phyloP scores from a whole-genome alignment of 225 moss, liverwort and hornwort species.

The Ulota crispa region DNA sequence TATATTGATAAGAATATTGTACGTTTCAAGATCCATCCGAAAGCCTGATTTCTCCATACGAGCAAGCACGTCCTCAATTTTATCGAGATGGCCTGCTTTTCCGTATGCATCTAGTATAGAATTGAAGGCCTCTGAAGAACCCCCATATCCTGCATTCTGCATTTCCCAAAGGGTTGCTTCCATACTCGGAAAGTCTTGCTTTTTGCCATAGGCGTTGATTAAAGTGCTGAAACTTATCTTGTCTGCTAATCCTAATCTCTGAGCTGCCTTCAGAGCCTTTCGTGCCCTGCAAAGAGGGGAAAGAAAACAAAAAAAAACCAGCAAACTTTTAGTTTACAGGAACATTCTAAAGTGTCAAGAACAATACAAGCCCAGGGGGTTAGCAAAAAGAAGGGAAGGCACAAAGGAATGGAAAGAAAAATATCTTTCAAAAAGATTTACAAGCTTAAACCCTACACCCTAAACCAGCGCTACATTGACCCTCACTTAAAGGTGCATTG shows the following conservation, averaged over 20 bases:
- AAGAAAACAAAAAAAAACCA: neutral
- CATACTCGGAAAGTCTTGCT: constrained; percentile 83
- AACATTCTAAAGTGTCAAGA: neutral
- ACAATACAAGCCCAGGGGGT: neutral
- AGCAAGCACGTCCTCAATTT: constrained; percentile 77
- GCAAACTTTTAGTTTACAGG: neutral
- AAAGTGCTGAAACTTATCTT: constrained; percentile 87
- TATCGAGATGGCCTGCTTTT: constrained; percentile 78
- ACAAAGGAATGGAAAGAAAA: constrained; percentile 1
- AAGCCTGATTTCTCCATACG: constrained; percentile 83
- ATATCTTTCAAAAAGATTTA: neutral
- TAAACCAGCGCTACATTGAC: neutral
- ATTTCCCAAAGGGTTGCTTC: constrained; percentile 91
- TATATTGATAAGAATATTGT: constrained; percentile 87
- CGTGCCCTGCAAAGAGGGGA: constrained; percentile 46
- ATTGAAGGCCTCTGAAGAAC: constrained; percentile 81
- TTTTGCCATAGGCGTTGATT: constrained; percentile 83
- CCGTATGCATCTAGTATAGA: constrained; percentile 93
- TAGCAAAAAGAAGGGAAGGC: neutral
- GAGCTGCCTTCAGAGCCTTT: constrained; percentile 68
- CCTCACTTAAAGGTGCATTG: neutral
- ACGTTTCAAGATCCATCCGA: constrained; percentile 62
- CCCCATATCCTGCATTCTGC: constrained; percentile 74
- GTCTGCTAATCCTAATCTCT: constrained; percentile 77
- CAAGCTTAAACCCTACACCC: neutral